These are phyloP conservation scores for Pseudogymnoascus sp. DNA, from an alignment of 2,329 filamentous ascomycete species.

Conservation along the genomic window DNA sequence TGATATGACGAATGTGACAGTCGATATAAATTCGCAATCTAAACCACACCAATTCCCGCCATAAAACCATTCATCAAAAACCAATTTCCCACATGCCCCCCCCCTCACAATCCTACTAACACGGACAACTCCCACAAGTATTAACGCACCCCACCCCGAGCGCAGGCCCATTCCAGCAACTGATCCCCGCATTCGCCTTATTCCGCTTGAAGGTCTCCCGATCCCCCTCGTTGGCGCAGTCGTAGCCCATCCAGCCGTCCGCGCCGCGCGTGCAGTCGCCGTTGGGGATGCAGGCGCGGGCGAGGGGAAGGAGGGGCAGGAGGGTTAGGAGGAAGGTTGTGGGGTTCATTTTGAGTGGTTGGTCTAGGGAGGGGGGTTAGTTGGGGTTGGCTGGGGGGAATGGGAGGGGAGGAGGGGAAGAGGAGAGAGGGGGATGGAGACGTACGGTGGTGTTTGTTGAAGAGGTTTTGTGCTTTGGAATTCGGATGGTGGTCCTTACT, in stretches of 20 bases:
- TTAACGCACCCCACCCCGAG: background rate
- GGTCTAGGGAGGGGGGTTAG: background rate
- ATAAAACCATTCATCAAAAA: background rate
- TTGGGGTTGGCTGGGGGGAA: background rate
- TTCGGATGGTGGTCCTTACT: background rate
- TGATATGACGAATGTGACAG: background rate
- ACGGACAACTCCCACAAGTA: background rate
- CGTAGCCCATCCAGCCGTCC: background rate
- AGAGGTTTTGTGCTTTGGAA: background rate
- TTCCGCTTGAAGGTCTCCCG: background rate
- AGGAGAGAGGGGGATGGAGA: no score
- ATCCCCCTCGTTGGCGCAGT: background rate
- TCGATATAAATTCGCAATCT: background rate
- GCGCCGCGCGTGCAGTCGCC: background rate
- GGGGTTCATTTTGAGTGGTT: background rate
- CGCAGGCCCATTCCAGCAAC: background rate
- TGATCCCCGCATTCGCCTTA: background rate
- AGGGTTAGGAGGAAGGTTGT: background rate
- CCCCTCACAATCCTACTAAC: background rate
- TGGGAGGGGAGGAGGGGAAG: background rate
- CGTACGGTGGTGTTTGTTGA: background rate
- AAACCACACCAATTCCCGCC: background rate
- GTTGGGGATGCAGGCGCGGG: background rate
- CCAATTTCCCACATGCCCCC: background rate
- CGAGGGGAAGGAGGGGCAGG: background rate